Conservation (phyloP, 208 protist genomes). For the Leptomonas pyrrhocoris region DNA sequence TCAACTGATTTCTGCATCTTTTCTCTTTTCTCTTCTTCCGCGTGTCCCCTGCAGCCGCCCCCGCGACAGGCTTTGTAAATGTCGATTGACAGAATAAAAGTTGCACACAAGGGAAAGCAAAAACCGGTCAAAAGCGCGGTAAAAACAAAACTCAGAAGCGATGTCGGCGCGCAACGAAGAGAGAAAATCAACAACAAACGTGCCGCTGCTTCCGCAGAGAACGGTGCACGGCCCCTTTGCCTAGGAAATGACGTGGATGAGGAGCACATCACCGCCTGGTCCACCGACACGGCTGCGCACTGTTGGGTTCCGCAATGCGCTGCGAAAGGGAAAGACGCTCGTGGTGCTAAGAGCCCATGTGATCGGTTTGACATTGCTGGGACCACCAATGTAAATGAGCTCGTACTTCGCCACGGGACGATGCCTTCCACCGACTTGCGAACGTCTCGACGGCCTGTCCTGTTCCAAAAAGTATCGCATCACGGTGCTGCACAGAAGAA, state of each 20-base stretch:
- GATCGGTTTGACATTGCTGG: conserved; percentile 13
- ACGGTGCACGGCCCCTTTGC: not conserved
- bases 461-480: not conserved
- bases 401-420: conserved; percentile 12
- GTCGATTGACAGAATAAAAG: not conserved
- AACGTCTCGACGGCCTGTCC: not conserved
- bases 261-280: not conserved
- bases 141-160: not conserved
- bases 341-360: not conserved
- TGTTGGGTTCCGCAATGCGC: conserved; percentile 8
- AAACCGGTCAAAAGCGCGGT: not conserved
- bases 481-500: not conserved
- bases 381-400: conserved; percentile 7
- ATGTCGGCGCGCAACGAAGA: not conserved
- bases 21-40: not conserved
- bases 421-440: conserved; percentile 2
- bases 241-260: not conserved
- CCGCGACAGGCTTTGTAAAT: not conserved
- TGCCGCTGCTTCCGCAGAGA: not conserved
- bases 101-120: not conserved
- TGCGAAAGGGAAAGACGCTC: not conserved
- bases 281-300: not conserved
- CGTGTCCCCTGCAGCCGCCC: not conserved
- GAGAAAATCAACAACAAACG: not conserved
- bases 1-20: too few species aligned